A percentile compares a stretch with the other conserved stretches of the same genome.
These are phyloP conservation scores for Claviceps monticola DNA, from an alignment of 2,329 filamentous ascomycete species.

Conservation along the genomic window DNA sequence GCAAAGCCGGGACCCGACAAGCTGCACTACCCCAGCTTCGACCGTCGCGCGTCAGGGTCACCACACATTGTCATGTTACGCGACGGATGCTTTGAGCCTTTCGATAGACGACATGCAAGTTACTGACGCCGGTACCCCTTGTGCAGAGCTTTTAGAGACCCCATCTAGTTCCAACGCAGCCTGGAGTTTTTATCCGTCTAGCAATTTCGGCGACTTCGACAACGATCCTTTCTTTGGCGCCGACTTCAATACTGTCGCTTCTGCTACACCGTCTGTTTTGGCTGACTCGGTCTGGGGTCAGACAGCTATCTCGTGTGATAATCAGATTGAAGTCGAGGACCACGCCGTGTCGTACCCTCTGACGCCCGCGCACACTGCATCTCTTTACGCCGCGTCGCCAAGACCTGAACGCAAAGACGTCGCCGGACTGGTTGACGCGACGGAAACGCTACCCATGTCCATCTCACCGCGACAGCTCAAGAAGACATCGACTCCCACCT, in stretches of 20 bases:
- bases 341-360: conserved; percentile 26
- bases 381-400: conserved; percentile 31
- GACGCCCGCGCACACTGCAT: conserved; percentile 38
- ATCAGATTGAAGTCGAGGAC: conserved; percentile 6
- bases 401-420: conserved; percentile 19
- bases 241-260: conserved; percentile 30
- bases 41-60: conserved; percentile 10
- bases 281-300: conserved; percentile 18
- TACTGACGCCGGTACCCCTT: conserved; percentile 17
- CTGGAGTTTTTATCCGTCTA: conserved; percentile 33
- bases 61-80: conserved; percentile 16
- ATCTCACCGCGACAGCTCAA: conserved; percentile 29
- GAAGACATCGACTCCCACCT: conserved; percentile 22
- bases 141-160: conserved; percentile 24
- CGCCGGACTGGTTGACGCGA: conserved; percentile 9
- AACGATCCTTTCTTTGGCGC: conserved; percentile 38
- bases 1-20: conserved; percentile 22
- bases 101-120: conserved; percentile 23
- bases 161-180: conserved; percentile 36
- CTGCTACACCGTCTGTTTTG: conserved; percentile 31
- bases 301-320: conserved; percentile 6
- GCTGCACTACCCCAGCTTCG: conserved; percentile 18
- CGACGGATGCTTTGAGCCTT: conserved; percentile 26
- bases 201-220: conserved; percentile 32
- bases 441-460: conserved; percentile 18